A percentile compares a stretch with the other conserved stretches of the same genome.
phyloP scores from a whole-genome alignment of 805 yeast genomes.

The Candida endomychidarum region DNA sequence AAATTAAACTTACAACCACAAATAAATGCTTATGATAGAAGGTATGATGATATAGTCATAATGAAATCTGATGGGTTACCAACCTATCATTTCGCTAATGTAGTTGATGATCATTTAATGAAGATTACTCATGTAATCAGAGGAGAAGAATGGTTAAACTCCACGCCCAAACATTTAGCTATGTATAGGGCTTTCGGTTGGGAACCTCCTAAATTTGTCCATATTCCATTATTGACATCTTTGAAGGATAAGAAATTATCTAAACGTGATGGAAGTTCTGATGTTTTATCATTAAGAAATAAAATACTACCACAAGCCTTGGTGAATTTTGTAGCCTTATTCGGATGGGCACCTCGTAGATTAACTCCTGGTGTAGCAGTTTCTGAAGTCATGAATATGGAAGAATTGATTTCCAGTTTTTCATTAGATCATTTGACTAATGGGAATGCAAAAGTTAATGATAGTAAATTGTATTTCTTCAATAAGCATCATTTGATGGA shows the following conservation, averaged over 20 bases:
- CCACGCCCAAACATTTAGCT: conserved; percentile 93
- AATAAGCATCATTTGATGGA: conserved; percentile 59
- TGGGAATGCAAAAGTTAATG: conserved; percentile 92
- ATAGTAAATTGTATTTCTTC: conserved; percentile 69
- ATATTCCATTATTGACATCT: conserved; percentile 84
- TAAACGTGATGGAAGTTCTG: conserved; percentile 81
- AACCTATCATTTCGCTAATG: conserved; percentile 95
- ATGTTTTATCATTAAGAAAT: conserved; percentile 56
- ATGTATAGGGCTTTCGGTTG: conserved; percentile 84
- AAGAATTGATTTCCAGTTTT: conserved; percentile 56
- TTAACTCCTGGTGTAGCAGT: conserved; percentile 44
- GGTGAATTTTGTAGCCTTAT: conserved; percentile 80
- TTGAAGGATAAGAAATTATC: conserved; percentile 73
- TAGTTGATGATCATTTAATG: conserved; percentile 93
- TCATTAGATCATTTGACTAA: conserved; percentile 74
- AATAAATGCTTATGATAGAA: conserved; percentile 60
- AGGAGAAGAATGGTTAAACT: conserved; percentile 97
- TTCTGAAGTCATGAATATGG: conserved; percentile 52
- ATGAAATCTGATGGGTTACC: conserved; percentile 94
- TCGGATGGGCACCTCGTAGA: conserved; percentile 92
- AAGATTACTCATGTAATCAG: conserved; percentile 88
- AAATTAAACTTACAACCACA: conserved; percentile 75
- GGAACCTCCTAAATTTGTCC: conserved; percentile 79
- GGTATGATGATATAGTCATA: conserved; percentile 88
- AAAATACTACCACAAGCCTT: conserved; percentile 80